These are phyloP conservation scores for Fusarium staphyleae DNA, from an alignment of 2,329 filamentous ascomycete species.

Conservation along the genomic window DNA sequence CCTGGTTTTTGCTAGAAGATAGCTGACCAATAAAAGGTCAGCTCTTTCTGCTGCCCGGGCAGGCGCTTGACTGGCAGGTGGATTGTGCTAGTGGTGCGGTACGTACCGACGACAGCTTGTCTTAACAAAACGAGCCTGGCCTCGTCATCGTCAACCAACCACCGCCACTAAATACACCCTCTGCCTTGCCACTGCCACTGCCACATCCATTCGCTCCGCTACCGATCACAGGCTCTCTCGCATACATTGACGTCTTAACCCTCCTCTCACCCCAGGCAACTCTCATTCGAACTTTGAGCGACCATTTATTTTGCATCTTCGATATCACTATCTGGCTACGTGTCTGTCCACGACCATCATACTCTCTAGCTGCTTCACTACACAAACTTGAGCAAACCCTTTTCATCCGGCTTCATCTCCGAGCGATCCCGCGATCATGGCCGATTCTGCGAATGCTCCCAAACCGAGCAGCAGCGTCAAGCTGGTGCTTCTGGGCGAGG, in stretches of 20 bases:
- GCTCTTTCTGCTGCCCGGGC: not conserved
- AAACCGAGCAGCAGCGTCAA: slow-evolving; percentile 99
- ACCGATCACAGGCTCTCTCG: slow-evolving; percentile 4
- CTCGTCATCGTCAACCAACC: slow-evolving; percentile 42
- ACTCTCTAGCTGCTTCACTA: slow-evolving; percentile 1
- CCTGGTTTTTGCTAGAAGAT: not conserved
- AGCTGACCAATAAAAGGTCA: slow-evolving; percentile 16
- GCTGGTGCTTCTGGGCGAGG: slow-evolving; percentile 96
- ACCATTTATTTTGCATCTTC: slow-evolving; percentile 3
- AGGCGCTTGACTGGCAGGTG: slow-evolving; percentile 4
- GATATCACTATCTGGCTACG: slow-evolving; percentile 7
- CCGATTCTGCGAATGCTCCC: slow-evolving; percentile 65
- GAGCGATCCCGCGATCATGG: slow-evolving; percentile 44
- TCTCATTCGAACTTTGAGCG: slow-evolving; percentile 9
- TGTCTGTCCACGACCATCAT: slow-evolving; percentile 10
- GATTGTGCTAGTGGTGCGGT: not conserved
- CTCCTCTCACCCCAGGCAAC: slow-evolving; percentile 34
- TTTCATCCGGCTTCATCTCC: slow-evolving; percentile 19
- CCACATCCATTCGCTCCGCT: slow-evolving; percentile 13
- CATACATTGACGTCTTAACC: slow-evolving; percentile 33
- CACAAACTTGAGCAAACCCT: slow-evolving; percentile 2
- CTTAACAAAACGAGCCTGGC: slow-evolving; percentile 28
- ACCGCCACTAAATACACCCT: slow-evolving; percentile 34
- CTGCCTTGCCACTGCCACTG: slow-evolving; percentile 17
- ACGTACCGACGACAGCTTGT: slow-evolving; percentile 22